phyloP scores from a whole-genome alignment of 2,329 filamentous ascomycete genomes.

The Thielaviopsis punctulata region DNA sequence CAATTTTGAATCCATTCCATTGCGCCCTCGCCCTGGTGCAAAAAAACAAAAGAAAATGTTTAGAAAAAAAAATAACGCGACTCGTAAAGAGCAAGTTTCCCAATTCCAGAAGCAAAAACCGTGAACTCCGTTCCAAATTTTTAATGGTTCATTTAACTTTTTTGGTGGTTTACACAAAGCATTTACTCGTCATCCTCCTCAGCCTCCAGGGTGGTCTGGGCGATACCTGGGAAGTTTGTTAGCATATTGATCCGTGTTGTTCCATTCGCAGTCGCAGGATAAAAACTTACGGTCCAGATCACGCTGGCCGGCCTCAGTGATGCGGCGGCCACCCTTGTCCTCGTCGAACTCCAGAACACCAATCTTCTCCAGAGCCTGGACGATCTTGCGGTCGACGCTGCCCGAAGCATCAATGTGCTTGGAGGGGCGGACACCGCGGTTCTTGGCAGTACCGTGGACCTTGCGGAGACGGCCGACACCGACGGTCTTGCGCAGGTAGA shows the following conservation, averaged over 20 bases:
- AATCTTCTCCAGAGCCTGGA: slow-evolving; percentile 98
- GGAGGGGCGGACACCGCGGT: slow-evolving; percentile 79
- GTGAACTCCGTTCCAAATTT: slow-evolving; percentile 5
- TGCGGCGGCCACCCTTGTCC: slow-evolving; percentile 95
- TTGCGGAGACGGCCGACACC: slow-evolving; percentile 96
- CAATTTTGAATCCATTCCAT: background rate
- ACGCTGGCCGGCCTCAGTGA: slow-evolving; percentile 95
- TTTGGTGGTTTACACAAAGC: slow-evolving; percentile 8
- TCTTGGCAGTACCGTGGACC: slow-evolving; percentile 91
- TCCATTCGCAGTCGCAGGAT: too few species aligned
- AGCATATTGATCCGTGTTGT: too few species aligned
- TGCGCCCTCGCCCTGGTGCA: slow-evolving; percentile 1
- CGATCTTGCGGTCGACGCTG: slow-evolving; percentile 89
- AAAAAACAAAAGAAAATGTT: slow-evolving; percentile 1
- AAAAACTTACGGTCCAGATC: slow-evolving; percentile 68
- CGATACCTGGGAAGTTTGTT: slow-evolving; percentile 37
- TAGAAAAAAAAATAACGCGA: background rate
- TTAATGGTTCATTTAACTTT: slow-evolving; percentile 9
- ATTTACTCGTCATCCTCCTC: slow-evolving; percentile 53
- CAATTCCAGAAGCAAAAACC: slow-evolving; percentile 5
- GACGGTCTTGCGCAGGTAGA: slow-evolving; percentile 99
- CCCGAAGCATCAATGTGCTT: slow-evolving; percentile 94
- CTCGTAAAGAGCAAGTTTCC: slow-evolving; percentile 2
- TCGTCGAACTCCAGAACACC: slow-evolving; percentile 94
- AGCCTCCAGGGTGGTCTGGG: slow-evolving; percentile 60